Conservation (phyloP, 2,329 filamentous ascomycete species). For the Cadophora sp. region DNA sequence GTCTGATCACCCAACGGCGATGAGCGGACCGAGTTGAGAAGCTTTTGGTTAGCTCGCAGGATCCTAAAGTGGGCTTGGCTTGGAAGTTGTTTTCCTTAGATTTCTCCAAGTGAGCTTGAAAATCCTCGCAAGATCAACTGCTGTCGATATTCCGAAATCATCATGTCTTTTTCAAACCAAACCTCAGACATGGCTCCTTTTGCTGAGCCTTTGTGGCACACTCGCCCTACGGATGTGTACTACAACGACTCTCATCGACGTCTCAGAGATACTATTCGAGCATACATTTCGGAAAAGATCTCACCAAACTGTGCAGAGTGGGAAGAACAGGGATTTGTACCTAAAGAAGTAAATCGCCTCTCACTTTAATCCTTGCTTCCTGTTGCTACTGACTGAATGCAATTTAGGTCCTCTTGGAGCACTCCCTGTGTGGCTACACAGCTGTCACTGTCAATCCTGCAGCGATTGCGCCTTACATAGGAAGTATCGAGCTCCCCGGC, state of each 20-base stretch:
- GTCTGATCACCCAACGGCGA: no score
- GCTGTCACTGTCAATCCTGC: slow-evolving; percentile 22
- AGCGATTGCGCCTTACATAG: slow-evolving; percentile 4
- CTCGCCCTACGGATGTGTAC: slow-evolving; percentile 69
- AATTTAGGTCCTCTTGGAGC: slow-evolving; percentile 42
- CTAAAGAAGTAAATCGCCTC: slow-evolving; percentile 63
- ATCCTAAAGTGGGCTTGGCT: no score
- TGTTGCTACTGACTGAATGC: no score
- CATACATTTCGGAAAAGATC: slow-evolving; percentile 87
- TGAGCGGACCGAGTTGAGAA: no score
- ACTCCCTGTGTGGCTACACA: slow-evolving; percentile 83
- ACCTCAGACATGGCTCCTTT: slow-evolving; percentile 10
- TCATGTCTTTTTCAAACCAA: no score
- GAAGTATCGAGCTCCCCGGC: background rate
- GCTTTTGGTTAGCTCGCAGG: no score
- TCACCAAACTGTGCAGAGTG: slow-evolving; percentile 91
- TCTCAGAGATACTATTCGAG: slow-evolving; percentile 83
- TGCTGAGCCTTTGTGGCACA: slow-evolving; percentile 26
- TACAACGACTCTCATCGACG: slow-evolving; percentile 91
- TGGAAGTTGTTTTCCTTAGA: no score
- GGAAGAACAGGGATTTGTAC: slow-evolving; percentile 61
- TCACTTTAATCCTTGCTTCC: no score
- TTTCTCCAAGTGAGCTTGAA: no score
- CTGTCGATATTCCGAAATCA: no score
- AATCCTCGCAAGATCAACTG: no score